These are phyloP conservation scores for Cryphonectria nitschkei DNA, from an alignment of 2,329 filamentous ascomycete genomes.

Conservation along the genomic window DNA sequence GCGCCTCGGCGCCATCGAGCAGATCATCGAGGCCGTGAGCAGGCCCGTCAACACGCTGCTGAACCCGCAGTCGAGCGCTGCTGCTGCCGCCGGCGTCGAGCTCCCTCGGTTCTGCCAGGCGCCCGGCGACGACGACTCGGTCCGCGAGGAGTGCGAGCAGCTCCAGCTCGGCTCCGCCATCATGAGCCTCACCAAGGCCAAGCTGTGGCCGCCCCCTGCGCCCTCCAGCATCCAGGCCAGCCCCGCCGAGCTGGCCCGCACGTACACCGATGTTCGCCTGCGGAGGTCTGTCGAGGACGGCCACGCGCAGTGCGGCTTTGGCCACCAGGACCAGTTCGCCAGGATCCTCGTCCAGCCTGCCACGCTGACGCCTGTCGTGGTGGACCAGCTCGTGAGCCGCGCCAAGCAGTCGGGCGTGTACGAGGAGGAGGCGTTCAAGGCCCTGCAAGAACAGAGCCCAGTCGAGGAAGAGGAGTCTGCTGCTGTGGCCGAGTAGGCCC, in stretches of 20 bases:
- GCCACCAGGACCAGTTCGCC: conserved; percentile 28
- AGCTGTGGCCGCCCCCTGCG: conserved; percentile 30
- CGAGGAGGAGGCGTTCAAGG: conserved; percentile 23
- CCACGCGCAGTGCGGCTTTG: conserved; percentile 32
- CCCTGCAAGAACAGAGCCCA: conserved; percentile 20
- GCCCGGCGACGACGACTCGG: conserved; percentile 25
- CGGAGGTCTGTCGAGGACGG: conserved; percentile 55
- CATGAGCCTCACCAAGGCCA: conserved; percentile 28
- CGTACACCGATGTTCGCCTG: conserved; percentile 69
- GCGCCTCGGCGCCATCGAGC: conserved; percentile 26
- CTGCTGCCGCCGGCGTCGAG: background rate
- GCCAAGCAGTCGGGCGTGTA: conserved; percentile 31
- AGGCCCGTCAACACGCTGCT: conserved; percentile 28
- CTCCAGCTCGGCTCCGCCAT: conserved; percentile 34
- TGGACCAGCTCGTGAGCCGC: conserved; percentile 29
- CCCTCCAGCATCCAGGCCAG: conserved; percentile 29
- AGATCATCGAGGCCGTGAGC: conserved; percentile 28
- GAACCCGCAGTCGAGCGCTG: conserved; percentile 14
- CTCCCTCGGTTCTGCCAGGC: conserved; percentile 30
- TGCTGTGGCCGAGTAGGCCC: background rate
- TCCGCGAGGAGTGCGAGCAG: conserved; percentile 32
- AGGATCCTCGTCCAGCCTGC: conserved; percentile 17
- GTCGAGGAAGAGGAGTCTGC: background rate
- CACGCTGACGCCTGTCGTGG: conserved; percentile 11
- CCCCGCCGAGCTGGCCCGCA: conserved; percentile 51